A percentile compares a stretch with the other conserved stretches of the same genome.
Conservation (phyloP, 2,329 filamentous ascomycete genomes). For the Thyridium curvatum region DNA sequence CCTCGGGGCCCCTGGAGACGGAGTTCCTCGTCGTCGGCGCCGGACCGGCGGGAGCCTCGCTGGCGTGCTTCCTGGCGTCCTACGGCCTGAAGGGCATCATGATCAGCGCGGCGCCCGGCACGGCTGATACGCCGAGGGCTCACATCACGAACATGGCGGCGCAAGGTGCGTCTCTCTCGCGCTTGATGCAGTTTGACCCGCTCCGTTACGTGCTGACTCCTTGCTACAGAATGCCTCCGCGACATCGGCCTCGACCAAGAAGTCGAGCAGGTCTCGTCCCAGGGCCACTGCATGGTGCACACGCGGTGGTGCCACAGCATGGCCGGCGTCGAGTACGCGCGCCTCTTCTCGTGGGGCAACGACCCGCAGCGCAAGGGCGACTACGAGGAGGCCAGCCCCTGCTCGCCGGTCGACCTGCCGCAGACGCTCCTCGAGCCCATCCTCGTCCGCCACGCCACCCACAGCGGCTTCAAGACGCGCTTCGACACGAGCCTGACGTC, state of each 20-base stretch:
- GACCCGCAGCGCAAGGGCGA: constrained; percentile 36
- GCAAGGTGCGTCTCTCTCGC: constrained; percentile 23
- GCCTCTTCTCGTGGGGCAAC: constrained; percentile 44
- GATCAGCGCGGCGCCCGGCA: constrained; percentile 40
- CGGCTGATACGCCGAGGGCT: constrained; percentile 50
- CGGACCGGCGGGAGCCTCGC: constrained; percentile 46
- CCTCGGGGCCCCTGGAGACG: constrained; percentile 20
- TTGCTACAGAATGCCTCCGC: constrained; percentile 39
- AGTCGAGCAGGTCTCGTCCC: constrained; percentile 25
- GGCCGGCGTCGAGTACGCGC: constrained; percentile 44
- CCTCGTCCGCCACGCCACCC: constrained; percentile 31
- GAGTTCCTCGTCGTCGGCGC: constrained; percentile 44
- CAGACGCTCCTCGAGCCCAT: constrained; percentile 43
- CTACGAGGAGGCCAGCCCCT: constrained; percentile 37
- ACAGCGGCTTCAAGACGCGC: constrained; percentile 30
- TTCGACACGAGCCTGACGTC: constrained; percentile 33
- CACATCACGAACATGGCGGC: constrained; percentile 56
- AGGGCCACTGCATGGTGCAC: constrained; percentile 36
- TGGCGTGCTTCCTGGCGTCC: constrained; percentile 45
- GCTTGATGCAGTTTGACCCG: too few species aligned
- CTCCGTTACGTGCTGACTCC: too few species aligned
- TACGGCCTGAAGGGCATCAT: constrained; percentile 47
- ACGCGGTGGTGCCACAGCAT: constrained; percentile 47
- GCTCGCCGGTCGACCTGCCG: constrained; percentile 35
- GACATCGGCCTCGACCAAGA: constrained; percentile 44